Conservation (phyloP, 495 filamentous ascomycete species). For the Aspergillus heteromorphus region DNA sequence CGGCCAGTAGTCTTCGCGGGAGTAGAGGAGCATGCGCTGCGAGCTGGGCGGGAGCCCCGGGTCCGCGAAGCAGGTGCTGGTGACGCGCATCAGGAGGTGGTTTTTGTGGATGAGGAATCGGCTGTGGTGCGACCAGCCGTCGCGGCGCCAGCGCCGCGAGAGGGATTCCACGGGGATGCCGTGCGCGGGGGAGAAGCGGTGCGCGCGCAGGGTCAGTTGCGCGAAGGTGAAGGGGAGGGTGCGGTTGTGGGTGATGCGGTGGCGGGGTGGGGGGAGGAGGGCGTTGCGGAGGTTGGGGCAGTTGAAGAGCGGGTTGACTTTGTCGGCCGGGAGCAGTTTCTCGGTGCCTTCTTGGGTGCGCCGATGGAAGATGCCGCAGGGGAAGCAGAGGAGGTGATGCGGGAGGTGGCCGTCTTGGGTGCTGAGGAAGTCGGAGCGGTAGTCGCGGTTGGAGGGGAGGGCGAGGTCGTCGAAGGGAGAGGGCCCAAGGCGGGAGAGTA, state of each 20-base stretch:
- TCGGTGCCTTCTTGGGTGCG: conserved; percentile 46
- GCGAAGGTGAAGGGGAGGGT: conserved; percentile 49
- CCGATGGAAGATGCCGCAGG: conserved; percentile 47
- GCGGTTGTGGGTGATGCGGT: conserved; percentile 48
- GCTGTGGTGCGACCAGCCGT: conserved; percentile 44
- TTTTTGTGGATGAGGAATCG: conserved; percentile 47
- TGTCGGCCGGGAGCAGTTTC: conserved; percentile 39
- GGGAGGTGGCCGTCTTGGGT: conserved; percentile 42
- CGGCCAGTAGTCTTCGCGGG: conserved; percentile 53
- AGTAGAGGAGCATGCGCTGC: conserved; percentile 49
- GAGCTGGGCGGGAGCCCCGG: conserved; percentile 37
- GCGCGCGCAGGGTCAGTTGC: conserved; percentile 44
- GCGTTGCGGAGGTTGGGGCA: conserved; percentile 43
- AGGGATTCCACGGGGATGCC: conserved; percentile 41
- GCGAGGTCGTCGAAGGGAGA: conserved; percentile 29
- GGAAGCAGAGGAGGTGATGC: conserved; percentile 51
- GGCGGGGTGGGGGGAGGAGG: conserved; percentile 37
- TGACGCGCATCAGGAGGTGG: conserved; percentile 49
- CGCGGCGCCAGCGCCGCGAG: conserved; percentile 44
- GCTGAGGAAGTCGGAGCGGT: conserved; percentile 43
- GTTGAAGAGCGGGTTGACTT: conserved; percentile 47
- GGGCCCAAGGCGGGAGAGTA: conserved; percentile 40
- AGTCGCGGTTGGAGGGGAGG: conserved; percentile 29
- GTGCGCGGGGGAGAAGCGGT: conserved; percentile 35
- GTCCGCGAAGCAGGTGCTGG: conserved; percentile 39